Percentiles rank a stretch among this genome's conserved stretches.
Evolutionary conservation across 768 basidiomycete species (phyloP).

Genomic region (Hygrophorus pudorinus): DNA sequence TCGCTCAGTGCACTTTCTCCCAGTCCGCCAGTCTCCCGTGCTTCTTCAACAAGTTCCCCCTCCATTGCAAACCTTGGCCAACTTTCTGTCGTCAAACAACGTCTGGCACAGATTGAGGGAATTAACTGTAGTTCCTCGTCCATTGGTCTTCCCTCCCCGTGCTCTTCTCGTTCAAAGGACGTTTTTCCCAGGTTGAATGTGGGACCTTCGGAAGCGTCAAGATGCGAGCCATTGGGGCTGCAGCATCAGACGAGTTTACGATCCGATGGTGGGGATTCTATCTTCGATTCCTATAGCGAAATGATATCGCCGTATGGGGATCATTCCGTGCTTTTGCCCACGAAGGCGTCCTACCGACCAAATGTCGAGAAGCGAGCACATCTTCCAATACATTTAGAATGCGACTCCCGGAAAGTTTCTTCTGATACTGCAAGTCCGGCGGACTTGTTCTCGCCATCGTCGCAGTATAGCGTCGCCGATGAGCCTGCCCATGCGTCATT

Average conservation of each 20-base stretch:
- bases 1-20: not conserved
- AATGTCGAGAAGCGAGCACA: no score
- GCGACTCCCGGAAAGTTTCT: no score
- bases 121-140: constrained; percentile 6
- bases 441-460: no score
- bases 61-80: constrained; percentile 54
- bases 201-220: not conserved
- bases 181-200: not conserved
- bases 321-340: no score
- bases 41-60: constrained; percentile 32
- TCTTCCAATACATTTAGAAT: no score
- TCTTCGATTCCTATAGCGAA: constrained; percentile 17
- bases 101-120: constrained; percentile 43
- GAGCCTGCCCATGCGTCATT: not conserved
- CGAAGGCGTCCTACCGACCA: no score
- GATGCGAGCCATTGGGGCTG: not conserved
- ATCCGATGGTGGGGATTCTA: constrained; percentile 15
- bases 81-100: constrained; percentile 56
- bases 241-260: constrained; percentile 5
- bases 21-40: not conserved
- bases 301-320: not conserved
- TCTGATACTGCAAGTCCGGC: no score
- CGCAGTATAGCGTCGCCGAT: not conserved
- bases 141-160: not conserved
- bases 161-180: not conserved